phyloP scores from a whole-genome alignment of 352 stramenopile genomes.

The Phytophthora pluvialis region DNA sequence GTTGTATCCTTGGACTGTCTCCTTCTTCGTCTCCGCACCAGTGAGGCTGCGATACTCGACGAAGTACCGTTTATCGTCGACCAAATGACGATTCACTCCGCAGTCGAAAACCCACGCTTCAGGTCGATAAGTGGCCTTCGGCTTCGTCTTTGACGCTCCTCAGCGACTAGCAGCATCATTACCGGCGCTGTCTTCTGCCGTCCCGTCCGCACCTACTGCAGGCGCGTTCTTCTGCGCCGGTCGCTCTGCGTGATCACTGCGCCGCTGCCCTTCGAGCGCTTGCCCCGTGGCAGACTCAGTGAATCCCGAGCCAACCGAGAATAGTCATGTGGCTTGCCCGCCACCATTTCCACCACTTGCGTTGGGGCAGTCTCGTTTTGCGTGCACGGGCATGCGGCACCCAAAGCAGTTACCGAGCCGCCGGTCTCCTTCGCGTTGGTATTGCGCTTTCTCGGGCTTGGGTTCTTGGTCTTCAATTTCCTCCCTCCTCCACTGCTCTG shows the following conservation, averaged over 20 bases:
- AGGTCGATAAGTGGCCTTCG: not conserved
- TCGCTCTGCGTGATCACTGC: not conserved
- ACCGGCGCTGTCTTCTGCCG: too few species aligned
- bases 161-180: too few species aligned
- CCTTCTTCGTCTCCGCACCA: not conserved
- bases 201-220: too few species aligned
- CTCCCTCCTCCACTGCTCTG: not conserved
- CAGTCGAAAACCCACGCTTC: constrained; percentile 8
- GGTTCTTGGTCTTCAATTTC: not conserved
- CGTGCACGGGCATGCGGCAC: not conserved
- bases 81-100: constrained; percentile 1
- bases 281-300: not conserved
- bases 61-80: constrained; percentile 15
- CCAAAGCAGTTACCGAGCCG: not conserved
- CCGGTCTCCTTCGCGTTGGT: not conserved
- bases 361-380: not conserved
- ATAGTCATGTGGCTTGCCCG: too few species aligned
- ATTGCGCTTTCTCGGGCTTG: not conserved
- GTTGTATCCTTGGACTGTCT: constrained; percentile 9
- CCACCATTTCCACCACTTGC: too few species aligned
- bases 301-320: too few species aligned
- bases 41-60: not conserved
- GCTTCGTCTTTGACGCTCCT: not conserved
- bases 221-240: too few species aligned
- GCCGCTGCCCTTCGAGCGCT: not conserved